Evolutionary conservation across 768 basidiomycete genomes (phyloP).

Genomic region (Harrya chromipes): DNA sequence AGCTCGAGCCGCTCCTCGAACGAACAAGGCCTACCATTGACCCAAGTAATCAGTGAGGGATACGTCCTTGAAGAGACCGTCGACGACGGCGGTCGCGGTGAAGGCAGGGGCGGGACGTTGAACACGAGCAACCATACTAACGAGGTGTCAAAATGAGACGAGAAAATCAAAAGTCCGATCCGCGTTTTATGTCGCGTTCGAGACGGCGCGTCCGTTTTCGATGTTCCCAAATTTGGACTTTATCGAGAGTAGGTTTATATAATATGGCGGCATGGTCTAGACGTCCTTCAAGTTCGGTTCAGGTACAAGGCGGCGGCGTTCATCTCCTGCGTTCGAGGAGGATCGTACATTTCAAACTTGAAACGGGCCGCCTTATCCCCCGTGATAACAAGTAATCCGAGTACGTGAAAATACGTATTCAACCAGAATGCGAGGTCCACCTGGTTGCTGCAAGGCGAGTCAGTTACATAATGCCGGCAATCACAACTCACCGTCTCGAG

Average conservation of each 20-base stretch:
- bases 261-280: no score
- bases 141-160: background rate
- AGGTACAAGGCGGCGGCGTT: no score
- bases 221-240: background rate
- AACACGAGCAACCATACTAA: conserved; percentile 49
- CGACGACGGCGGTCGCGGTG: conserved; percentile 68
- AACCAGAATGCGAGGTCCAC: no score
- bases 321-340: no score
- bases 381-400: no score
- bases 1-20: conserved; percentile 1
- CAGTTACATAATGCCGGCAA: no score
- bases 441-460: no score
- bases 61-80: conserved; percentile 74
- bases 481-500: no score
- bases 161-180: background rate
- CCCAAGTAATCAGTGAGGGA: conserved; percentile 72
- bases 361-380: no score
- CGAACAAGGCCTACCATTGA: conserved; percentile 57
- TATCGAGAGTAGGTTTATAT: background rate
- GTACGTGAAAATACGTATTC: no score
- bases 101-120: conserved; percentile 88
- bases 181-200: conserved; percentile 17
- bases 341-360: no score
- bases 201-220: conserved; percentile 29
- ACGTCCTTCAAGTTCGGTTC: no score